Evolutionary conservation across 306 rosid genomes (phyloP).

Genomic region (Senna tora): DNA sequence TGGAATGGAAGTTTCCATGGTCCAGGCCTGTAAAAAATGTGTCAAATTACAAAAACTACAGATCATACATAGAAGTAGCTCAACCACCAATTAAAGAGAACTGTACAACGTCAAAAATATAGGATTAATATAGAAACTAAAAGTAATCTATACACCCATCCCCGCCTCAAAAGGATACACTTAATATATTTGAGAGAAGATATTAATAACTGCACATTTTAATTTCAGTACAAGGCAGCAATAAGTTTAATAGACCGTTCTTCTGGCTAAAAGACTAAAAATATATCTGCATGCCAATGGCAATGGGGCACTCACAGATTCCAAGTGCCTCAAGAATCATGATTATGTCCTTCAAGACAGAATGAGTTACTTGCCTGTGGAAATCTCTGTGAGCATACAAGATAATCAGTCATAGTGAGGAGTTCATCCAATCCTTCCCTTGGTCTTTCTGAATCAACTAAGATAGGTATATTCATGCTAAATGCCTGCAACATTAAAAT

Average conservation of each 20-base stretch:
- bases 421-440: slow-evolving; percentile 90
- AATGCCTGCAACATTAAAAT: slow-evolving; percentile 61
- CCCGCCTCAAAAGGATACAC: not conserved
- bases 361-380: slow-evolving; percentile 72
- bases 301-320: not conserved
- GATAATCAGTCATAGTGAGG: slow-evolving; percentile 63
- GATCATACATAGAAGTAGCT: slow-evolving; percentile 18
- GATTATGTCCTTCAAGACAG: slow-evolving; percentile 21
- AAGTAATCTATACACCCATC: not conserved
- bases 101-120: not conserved
- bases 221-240: not conserved
- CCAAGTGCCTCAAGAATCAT: not conserved
- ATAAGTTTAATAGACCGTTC: slow-evolving; percentile 1
- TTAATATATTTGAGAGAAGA: not conserved
- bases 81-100: slow-evolving; percentile 12
- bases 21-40: slow-evolving; percentile 76
- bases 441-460: slow-evolving; percentile 81
- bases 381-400: slow-evolving; percentile 74
- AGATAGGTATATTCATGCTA: slow-evolving; percentile 64
- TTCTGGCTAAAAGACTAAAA: slow-evolving; percentile 8
- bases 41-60: slow-evolving; percentile 25
- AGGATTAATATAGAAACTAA: not conserved
- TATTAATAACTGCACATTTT: not conserved
- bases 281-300: slow-evolving; percentile 18
- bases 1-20: slow-evolving; percentile 68